Base-by-base conservation (phyloP, 805 yeast species). In the Kluyveromyces wickerhamii region DNA sequence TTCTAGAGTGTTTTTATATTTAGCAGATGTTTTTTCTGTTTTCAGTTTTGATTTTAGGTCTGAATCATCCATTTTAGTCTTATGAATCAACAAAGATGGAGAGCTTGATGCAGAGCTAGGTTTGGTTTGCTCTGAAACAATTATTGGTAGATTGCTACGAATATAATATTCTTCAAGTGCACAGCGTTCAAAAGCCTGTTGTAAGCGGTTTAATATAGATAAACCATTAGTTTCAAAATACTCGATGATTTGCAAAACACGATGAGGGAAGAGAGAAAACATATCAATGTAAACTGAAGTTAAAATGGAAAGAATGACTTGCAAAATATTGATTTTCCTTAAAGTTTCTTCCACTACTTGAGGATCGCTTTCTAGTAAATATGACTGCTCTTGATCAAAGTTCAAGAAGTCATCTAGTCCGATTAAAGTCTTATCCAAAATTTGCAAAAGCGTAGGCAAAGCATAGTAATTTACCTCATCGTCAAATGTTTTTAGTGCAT, bases 1-100 rank as follows among this genome's bases (percentile, higher is more conserved):
- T 41, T 77, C 75, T 2, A 72, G 56, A 0, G 79, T 59, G 46
- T 81, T 82, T 42, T 80, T 80, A 57, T 64, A 74, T 44, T 75
- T 77, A 1, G 81, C 72, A 26, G 74, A 65, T 0, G 73, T 69
- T 26, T 66, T 67, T 22, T 66, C 68, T 38, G 63, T 55, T 36
- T 61, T 51, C 31, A 52, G 40, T 17, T 51, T 48, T n/a, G n/a
- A n/a, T n/a, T 24, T 24, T 4, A 7, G 9, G 7, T 24, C 27
- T 13, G 12, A 13, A 24, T 63, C 44, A 31, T 59, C 48, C 4
- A 50, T 42, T 17, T 69, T 67, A 2, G 60, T 62, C 0, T 66
- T 55, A 38, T 63, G 65, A 7, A 74, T 61, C 29, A 68, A 51
- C 11, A 64, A 35, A 6, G 69, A 67, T 2, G 69, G 68, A 48